Base-by-base conservation (phyloP, 345 rosid species). In the Hibiscus tridactylites region DNA sequence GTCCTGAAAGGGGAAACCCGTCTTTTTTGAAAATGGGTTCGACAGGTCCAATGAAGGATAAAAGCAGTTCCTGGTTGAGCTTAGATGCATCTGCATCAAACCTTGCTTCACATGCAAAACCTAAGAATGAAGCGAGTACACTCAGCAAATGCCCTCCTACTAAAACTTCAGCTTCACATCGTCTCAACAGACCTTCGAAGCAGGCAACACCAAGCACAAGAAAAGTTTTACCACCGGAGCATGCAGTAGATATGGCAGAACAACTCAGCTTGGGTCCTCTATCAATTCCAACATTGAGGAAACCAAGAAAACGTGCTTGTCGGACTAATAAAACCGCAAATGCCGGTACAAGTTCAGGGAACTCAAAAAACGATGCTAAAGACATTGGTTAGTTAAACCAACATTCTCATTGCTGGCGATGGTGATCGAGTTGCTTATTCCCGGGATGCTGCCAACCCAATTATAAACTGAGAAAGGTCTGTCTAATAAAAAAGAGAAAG, bases 1-100 rank as follows among this genome's bases (percentile, higher is more conserved):
- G 39, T 54, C 78, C 74, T 6, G 33, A 61, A 68, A 77, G 57
- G 59, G 68, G 75, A 56, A 69, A 60, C 39, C 73, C 81, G 57
- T 73, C 81, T 68, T 78, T 67, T 11, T 79, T 78, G 28, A 78
- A 82, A 68, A 76, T 80, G 66, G 72, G 81, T 60, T 72, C 72
- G 70, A 75, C 75, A 3, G 64, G 66, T 64, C 75, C 81, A 35
- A 81, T 80, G 59, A 87, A 79, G 73, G 92, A 87, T 65, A 65
- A 80, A 44, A 75, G 79, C 78, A 77, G 78, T 66, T 87, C 96
- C 62, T 90, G 96, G 96, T 79, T 91, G 80, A 94, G 90, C 79
- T 85, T 91, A 77, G 91, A 90, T 82, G 79, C 89, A 11, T 79
- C 81, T 77, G 81, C 82, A 46, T 67, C 83, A 17, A 72, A 54